A percentile compares a stretch with the other conserved stretches of the same genome.
phyloP scores from a whole-genome alignment of 805 yeast species.

The Naumovozyma baii region DNA sequence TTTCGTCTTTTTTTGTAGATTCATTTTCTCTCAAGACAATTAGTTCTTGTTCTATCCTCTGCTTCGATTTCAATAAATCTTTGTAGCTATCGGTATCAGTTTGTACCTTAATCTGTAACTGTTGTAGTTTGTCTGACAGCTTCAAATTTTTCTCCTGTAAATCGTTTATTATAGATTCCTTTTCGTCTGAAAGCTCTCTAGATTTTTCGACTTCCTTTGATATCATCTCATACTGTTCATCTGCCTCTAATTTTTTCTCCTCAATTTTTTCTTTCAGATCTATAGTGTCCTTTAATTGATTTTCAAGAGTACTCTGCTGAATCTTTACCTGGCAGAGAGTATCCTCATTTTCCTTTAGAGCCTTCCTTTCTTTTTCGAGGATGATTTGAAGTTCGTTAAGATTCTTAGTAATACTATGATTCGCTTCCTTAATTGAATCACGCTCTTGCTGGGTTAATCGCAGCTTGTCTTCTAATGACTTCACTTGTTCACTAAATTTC shows the following conservation, averaged over 20 bases:
- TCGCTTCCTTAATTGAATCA: slow-evolving; percentile 22
- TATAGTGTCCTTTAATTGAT: slow-evolving; percentile 16
- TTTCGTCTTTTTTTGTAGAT: slow-evolving; percentile 28
- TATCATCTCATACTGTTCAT: slow-evolving; percentile 13
- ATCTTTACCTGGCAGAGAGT: slow-evolving; percentile 36
- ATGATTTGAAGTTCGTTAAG: slow-evolving; percentile 25
- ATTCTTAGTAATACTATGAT: slow-evolving; percentile 21
- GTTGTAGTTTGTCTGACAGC: slow-evolving; percentile 46
- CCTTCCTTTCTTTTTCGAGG: slow-evolving; percentile 33
- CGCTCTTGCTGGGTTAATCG: slow-evolving; percentile 30
- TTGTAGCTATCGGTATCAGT: slow-evolving; percentile 2
- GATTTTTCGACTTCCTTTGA: slow-evolving; percentile 14
- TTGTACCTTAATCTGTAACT: slow-evolving; percentile 30
- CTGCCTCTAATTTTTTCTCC: slow-evolving; percentile 18
- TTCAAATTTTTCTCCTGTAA: slow-evolving; percentile 16
- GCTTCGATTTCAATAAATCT: slow-evolving; percentile 4
- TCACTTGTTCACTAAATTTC: slow-evolving; percentile 48
- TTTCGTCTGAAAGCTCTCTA: slow-evolving; percentile 10
- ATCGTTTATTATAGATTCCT: slow-evolving; percentile 24
- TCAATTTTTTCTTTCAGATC: slow-evolving; percentile 16
- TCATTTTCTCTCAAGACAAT: slow-evolving; percentile 5
- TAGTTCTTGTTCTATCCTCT: slow-evolving; percentile 7
- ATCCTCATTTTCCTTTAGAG: slow-evolving; percentile 39
- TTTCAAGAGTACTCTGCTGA: slow-evolving; percentile 31
- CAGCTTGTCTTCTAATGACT: slow-evolving; percentile 39